A percentile compares a stretch with the other conserved stretches of the same genome.
Conservation (phyloP, 2,329 filamentous ascomycete genomes). For the Dactylellina drechsleri region DNA sequence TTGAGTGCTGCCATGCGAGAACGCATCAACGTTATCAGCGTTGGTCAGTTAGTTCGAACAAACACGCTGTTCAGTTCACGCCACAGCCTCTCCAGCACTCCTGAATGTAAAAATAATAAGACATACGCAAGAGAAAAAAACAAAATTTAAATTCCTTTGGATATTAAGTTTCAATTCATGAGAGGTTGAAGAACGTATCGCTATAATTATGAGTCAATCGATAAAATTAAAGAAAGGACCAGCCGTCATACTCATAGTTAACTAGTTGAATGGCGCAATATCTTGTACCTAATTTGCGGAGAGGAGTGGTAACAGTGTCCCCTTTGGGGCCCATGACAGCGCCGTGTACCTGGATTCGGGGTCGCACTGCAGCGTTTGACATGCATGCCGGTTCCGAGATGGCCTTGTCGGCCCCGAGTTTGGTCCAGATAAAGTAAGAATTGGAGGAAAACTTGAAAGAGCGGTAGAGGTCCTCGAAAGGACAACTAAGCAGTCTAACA, state of each 20-base stretch:
- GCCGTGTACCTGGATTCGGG: no score
- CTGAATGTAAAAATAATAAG: background rate
- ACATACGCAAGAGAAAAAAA: background rate
- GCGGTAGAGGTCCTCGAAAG: no score
- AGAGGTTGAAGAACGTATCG: background rate
- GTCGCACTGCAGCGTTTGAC: no score
- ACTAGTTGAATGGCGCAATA: no score
- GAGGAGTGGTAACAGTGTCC: slow-evolving; percentile 15
- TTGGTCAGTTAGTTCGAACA: background rate
- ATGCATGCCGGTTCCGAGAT: slow-evolving; percentile 11
- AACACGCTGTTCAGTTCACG: slow-evolving; percentile 30
- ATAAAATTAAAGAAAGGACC: slow-evolving; percentile 1
- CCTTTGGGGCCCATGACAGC: background rate
- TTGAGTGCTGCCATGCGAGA: no score
- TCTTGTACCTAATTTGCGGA: background rate
- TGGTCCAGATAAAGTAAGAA: no score
- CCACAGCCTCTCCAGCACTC: background rate
- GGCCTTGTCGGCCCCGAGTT: background rate
- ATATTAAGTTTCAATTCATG: no score
- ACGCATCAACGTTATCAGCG: no score
- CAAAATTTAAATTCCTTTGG: background rate
- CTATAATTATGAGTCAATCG: slow-evolving; percentile 13
- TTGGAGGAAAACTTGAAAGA: no score
- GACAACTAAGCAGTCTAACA: no score
- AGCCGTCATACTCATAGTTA: no score